Evolutionary conservation across 1,284 basidiomycete species (phyloP).

Genomic region (Irpex rosettiformis): DNA sequence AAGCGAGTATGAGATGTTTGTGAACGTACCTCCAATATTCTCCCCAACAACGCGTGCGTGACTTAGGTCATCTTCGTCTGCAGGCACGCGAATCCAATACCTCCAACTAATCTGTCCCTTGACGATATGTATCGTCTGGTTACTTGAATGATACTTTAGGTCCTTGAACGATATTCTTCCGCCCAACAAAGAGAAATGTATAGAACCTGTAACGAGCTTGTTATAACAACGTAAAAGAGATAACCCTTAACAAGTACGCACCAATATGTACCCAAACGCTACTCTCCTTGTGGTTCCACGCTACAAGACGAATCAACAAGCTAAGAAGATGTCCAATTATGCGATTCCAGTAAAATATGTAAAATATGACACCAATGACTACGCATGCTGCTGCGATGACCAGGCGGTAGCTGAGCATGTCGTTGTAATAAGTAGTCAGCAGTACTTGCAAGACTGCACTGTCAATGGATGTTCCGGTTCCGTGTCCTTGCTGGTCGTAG

Average conservation of each 20-base stretch:
- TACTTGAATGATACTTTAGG: conserved; percentile 84
- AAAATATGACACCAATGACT: conserved; percentile 66
- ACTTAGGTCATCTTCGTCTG: conserved; percentile 61
- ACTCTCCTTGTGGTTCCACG: conserved; percentile 68
- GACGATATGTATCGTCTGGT: conserved; percentile 79
- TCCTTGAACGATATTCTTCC: conserved; percentile 87
- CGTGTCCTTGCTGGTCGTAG: too few species aligned
- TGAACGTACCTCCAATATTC: conserved; percentile 40
- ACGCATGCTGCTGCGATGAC: conserved; percentile 73
- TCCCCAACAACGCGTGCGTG: conserved; percentile 51
- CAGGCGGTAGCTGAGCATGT: conserved; percentile 57
- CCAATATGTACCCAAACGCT: conserved; percentile 80
- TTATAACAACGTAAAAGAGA: not conserved
- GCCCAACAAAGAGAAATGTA: conserved; percentile 86
- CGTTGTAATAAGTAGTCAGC: not conserved
- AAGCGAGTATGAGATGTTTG: too few species aligned
- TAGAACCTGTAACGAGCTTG: conserved; percentile 53
- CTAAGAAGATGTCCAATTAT: conserved; percentile 68
- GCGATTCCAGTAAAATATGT: conserved; percentile 90
- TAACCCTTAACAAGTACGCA: conserved; percentile 29
- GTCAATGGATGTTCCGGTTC: too few species aligned
- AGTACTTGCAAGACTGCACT: too few species aligned
- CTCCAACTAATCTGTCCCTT: conserved; percentile 87
- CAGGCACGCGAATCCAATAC: conserved; percentile 83
- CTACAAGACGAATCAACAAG: conserved; percentile 54